Evolutionary conservation across 2,329 filamentous ascomycete species (phyloP).

Genomic region (Cryphonectria naterciae): DNA sequence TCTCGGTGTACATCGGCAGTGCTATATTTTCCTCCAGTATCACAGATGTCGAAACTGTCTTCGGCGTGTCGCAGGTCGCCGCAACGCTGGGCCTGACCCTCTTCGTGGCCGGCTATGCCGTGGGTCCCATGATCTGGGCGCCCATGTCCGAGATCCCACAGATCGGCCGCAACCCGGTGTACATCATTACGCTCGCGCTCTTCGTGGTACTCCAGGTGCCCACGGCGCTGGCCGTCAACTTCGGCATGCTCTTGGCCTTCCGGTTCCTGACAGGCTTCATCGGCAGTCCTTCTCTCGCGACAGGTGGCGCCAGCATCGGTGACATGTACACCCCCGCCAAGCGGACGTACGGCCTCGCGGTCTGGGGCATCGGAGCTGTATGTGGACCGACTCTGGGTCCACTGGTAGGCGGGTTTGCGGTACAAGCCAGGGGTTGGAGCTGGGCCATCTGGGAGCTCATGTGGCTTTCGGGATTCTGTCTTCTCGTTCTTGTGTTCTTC

Average conservation of each 20-base stretch:
- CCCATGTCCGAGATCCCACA: constrained; percentile 69
- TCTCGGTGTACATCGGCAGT: constrained; percentile 59
- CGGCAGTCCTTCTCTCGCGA: constrained; percentile 66
- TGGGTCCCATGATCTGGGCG: constrained; percentile 68
- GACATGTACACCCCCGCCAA: constrained; percentile 60
- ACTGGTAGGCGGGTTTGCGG: constrained; percentile 62
- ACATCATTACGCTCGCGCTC: constrained; percentile 67
- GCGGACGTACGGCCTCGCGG: constrained; percentile 61
- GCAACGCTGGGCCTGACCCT: constrained; percentile 63
- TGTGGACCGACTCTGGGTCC: constrained; percentile 59
- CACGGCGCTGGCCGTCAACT: constrained; percentile 64
- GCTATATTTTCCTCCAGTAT: constrained; percentile 53
- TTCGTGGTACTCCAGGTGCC: constrained; percentile 71
- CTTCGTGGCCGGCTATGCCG: constrained; percentile 66
- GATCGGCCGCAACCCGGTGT: constrained; percentile 69
- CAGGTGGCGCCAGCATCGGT: constrained; percentile 54
- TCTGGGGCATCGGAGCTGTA: constrained; percentile 58
- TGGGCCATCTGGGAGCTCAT: constrained; percentile 69
- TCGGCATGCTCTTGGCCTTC: constrained; percentile 64
- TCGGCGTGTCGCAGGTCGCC: constrained; percentile 54
- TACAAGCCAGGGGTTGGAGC: constrained; percentile 60
- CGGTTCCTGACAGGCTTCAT: constrained; percentile 70
- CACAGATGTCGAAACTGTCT: constrained; percentile 54
- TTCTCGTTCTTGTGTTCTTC: constrained; percentile 62
- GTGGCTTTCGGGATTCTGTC: constrained; percentile 61